Evolutionary conservation across 169 alveolate genomes (phyloP).

Genomic region (Pseudocohnilembus persalinus): DNA sequence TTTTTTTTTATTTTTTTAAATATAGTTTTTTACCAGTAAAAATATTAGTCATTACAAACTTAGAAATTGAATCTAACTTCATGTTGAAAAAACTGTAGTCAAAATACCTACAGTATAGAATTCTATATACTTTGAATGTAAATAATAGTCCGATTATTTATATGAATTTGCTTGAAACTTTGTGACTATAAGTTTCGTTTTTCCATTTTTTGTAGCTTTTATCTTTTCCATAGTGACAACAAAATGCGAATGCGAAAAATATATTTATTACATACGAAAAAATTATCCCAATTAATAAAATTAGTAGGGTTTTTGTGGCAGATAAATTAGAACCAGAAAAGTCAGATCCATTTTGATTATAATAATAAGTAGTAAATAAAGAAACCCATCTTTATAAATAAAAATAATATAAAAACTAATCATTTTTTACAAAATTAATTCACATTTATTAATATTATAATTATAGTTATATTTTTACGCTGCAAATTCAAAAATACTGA

Average conservation of each 20-base stretch:
- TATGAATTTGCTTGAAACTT: neutral
- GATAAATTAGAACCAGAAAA: too few species aligned
- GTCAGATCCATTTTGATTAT: neutral
- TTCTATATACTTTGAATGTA: neutral
- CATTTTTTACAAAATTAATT: too few species aligned
- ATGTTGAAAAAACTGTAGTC: neutral
- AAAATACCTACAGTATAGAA: too few species aligned
- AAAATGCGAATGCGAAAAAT: neutral
- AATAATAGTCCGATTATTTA: neutral
- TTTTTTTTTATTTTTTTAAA: too few species aligned
- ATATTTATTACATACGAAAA: too few species aligned
- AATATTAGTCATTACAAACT: too few species aligned
- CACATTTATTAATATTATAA: too few species aligned
- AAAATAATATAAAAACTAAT: too few species aligned
- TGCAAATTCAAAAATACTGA: neutral
- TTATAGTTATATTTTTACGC: neutral
- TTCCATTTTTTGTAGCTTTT: neutral
- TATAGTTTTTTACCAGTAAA: neutral
- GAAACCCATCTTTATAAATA: neutral
- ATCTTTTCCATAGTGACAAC: neutral
- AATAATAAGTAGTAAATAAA: neutral
- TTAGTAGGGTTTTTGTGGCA: neutral
- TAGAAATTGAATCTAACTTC: neutral
- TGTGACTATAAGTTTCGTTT: neutral
- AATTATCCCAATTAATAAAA: neutral